Conservation (phyloP, 345 rosid genomes). For the Passiflora organensis region DNA sequence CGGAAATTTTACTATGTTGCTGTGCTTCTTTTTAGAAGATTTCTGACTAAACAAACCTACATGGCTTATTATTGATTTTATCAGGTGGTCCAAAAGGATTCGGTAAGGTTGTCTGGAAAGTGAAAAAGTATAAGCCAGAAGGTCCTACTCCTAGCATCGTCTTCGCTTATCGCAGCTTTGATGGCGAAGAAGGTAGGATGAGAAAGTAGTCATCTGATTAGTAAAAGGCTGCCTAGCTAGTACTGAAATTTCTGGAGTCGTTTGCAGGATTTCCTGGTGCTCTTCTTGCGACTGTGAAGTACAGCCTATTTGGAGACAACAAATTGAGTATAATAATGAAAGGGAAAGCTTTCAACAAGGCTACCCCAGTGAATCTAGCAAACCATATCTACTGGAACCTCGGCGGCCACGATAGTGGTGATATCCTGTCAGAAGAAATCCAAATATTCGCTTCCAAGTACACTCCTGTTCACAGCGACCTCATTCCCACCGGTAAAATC, state of each 20-base stretch:
- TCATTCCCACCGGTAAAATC: constrained; percentile 74
- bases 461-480: constrained; percentile 53
- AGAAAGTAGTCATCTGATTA: too few species aligned
- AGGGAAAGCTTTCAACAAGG: constrained; percentile 60
- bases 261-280: constrained; percentile 82
- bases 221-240: too few species aligned
- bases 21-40: neutral
- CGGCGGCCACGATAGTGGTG: constrained; percentile 68
- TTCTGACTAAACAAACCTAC: neutral
- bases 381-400: constrained; percentile 89
- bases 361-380: constrained; percentile 80
- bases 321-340: constrained; percentile 55
- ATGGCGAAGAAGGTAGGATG: constrained; percentile 95
- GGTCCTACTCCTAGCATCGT: constrained; percentile 46
- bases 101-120: constrained; percentile 72
- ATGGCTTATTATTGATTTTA: neutral
- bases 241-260: neutral
- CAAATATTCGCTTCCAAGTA: constrained; percentile 58
- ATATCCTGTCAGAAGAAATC: constrained; percentile 59
- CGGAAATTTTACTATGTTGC: neutral
- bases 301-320: constrained; percentile 35
- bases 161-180: constrained; percentile 57
- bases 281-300: constrained; percentile 39
- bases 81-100: constrained; percentile 77
- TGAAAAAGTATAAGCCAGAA: constrained; percentile 33